Base-by-base conservation (phyloP, 805 yeast species). In the Metschnikowia cerradonensis region DNA sequence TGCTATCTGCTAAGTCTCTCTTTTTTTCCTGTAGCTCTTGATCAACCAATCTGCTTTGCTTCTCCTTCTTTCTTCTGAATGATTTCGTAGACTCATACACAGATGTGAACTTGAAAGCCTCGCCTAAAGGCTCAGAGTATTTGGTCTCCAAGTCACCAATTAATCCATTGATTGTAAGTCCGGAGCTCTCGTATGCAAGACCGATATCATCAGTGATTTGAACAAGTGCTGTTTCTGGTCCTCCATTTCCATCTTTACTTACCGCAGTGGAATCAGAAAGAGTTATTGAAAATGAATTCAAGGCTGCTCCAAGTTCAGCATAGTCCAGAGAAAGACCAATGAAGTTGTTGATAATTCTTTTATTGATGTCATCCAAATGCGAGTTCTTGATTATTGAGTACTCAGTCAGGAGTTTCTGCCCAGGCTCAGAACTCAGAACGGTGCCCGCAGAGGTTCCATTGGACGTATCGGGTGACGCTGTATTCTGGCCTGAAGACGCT, bases 181-280 rank as follows among this genome's bases (percentile, higher is more conserved):
- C 76, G 42, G 79, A 81, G 37, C 84, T 79, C 65, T 94, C 98
- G 55, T 88, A 83, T 1, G 90, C 86, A 61, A 88, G 90, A 1
- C 98, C 97, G 30, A 90, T 80, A 54, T 83, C 82, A 63, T 94
- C 98, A 53, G 89, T 63, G 1, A 73, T 58, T 10, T 70, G 50
- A 52, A 67, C 67, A 17, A 71, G 52, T 45, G 69, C 69, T 17
- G 49, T 52, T n/a, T 61, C 66, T 1, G 31, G 41, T n/a, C 65
- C 67, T 5, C 63, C 64, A 3, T 39, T 50, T n/a, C 42, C 3
- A 62, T 59, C 39, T 49, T 30, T 30, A 15, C 19, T 35, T 10
- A 42, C 7, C 26, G 26, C 17, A 38, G 62, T 50, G 1, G 71
- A 55, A 37, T 71, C 77, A 2, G 70, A 63, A 22, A 72, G 53